Conservation (phyloP, 495 filamentous ascomycete genomes). For the Xylaria sp. region DNA sequence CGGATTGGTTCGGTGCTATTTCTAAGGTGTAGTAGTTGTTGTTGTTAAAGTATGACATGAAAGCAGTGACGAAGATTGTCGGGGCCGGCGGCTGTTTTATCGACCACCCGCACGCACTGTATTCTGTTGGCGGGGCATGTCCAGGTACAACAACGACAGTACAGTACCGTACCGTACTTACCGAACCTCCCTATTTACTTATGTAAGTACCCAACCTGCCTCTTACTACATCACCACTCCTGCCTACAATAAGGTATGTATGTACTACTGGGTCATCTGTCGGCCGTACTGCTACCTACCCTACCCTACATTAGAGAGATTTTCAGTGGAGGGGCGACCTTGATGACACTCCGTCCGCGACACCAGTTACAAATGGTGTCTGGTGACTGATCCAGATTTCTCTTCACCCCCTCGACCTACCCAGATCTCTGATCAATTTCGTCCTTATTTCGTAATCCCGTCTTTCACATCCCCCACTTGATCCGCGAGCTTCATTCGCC, state of each 20-base stretch:
- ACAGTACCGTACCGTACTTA: too few species aligned
- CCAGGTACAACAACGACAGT: not conserved
- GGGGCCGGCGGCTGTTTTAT: conserved; percentile 5
- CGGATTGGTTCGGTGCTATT: not conserved
- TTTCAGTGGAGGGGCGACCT: not conserved
- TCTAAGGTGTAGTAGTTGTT: not conserved
- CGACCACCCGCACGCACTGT: conserved; percentile 21
- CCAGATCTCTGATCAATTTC: not conserved
- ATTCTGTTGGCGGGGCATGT: conserved; percentile 5
- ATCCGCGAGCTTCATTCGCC: not conserved
- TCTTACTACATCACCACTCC: not conserved
- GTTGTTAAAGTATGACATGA: conserved; percentile 26
- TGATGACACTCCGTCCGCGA: conserved; percentile 10
- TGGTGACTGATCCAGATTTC: conserved; percentile 21
- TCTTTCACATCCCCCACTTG: not conserved
- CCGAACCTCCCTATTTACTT: not conserved
- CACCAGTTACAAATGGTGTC: conserved; percentile 13
- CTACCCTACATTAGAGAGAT: not conserved
- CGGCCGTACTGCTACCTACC: not conserved
- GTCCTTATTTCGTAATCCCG: conserved; percentile 1
- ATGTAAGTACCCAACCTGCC: not conserved
- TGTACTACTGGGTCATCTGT: too few species aligned
- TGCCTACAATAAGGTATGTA: too few species aligned
- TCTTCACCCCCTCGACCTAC: conserved; percentile 8
- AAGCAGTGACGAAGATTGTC: conserved; percentile 29